Base-by-base conservation (phyloP, 2,329 filamentous ascomycete genomes). In the Karstenula rhodostoma region DNA sequence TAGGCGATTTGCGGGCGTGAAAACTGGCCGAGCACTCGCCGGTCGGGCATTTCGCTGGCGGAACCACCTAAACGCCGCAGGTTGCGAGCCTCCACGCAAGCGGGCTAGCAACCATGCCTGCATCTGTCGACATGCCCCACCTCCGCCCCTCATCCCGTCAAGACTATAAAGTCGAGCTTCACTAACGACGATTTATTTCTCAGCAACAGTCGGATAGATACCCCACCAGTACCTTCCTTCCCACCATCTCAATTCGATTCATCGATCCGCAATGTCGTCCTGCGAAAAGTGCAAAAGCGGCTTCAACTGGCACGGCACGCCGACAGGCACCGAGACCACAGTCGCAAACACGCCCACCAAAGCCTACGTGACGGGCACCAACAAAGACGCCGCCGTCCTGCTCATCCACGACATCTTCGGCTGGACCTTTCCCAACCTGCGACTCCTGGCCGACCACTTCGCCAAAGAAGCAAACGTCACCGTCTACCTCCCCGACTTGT, bases 401-500 rank as follows among this genome's bases (percentile, higher is more conserved):
- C 73, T 85, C 51, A 35, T 74, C n/a, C 69, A 74, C 27, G 71
- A 72, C 73, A 75, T 85, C 69, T 84, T 83, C 60, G 82, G 82
- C 60, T 83, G 78, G 78, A 78, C 78, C n/a, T 77, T 83, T 51
- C 68, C 74, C 33, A 84, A 84, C 67, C 69, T 78, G 47, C 78
- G 82, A 33, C 65, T 84, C 4, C 71, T 84, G 15, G 82, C 82
- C 13, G 82, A 84, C 68, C 71, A 79, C 52, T 84, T 83, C 66
- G 82, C 82, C 32, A 76, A 78, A 37, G 74, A 77, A 61, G 75
- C 75, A 13, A 78, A 81, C 67, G 83, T 80, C 65, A 81, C 79
- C 52, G 75, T 75, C 63, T 83, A 82, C 66, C 68, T 84, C 33
- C 77, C 81, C 1, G 81, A 84, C 64, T 69, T 84, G 75, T 77